Base-by-base conservation (phyloP, 108 stramenopile species). In the Aureococcus anophagefferens region DNA sequence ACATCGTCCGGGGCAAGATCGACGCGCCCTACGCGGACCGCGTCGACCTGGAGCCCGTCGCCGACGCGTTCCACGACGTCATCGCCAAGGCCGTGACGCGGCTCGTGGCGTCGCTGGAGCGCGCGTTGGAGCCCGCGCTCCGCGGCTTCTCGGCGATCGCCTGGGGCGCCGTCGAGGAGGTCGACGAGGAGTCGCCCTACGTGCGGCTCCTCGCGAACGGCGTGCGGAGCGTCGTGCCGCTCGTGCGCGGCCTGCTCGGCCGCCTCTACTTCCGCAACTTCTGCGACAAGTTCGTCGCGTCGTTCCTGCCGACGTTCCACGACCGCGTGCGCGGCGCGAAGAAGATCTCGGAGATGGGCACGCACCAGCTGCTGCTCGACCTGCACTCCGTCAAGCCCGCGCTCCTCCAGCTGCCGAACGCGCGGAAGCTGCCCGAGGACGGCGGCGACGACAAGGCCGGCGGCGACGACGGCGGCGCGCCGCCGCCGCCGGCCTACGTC, bases 291-390 rank as follows among this genome's bases (percentile, higher is more conserved):
- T 96, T 98, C 76, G 93, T 90, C 9, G 77, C 80, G 44, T 67
- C 83, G 25, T 96, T 96, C 80, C 83, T 90, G 28, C 75, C 83
- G 11, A 68, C 81, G 0, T 98, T 84, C 77, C 85, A 91, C 72
- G 77, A 88, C 46, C 71, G 81, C 0, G 62, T 98, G 25, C 78
- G 88, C 34, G 82, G 89, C 44, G 81, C 85, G 45, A 96, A 94
- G 72, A 80, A 87, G 21, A 91, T 97, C 51, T 91, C 88, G 71
- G 96, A 98, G 70, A 81, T 84, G 68, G 96, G 90, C 33, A 91
- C 94, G 5, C 97, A 98, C 76, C 98, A 99, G 67, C 75, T 99
- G 15, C 81, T 99, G n/a, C 81, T 99, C 67, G 98, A 99, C 82
- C 90, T 94, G 4, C 95, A 96, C 81, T 92, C 86, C 73, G 73